Percentiles rank a stretch among this genome's conserved stretches.
Conservation (phyloP, 345 rosid species). For the Geranium brycei region DNA sequence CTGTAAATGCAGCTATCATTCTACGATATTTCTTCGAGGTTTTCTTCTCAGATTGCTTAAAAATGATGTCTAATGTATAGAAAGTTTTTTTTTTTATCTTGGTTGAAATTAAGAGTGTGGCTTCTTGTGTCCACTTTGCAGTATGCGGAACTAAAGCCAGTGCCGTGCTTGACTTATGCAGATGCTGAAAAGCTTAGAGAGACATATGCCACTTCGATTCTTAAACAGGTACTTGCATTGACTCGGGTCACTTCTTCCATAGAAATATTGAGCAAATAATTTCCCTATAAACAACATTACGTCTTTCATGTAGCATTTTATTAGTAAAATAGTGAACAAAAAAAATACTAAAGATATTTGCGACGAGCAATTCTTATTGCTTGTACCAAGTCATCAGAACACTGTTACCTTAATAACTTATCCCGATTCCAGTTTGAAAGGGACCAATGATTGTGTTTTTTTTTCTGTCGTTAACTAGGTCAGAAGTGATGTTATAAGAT, state of each 20-base stretch:
- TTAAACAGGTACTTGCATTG: constrained; percentile 55
- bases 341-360: too few relatives aligned
- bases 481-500: constrained; percentile 76
- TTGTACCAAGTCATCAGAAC: neutral
- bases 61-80: neutral
- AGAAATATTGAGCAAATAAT: neutral
- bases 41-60: neutral
- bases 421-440: neutral
- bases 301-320: too few relatives aligned
- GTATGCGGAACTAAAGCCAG: constrained; percentile 98
- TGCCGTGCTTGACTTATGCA: constrained; percentile 71
- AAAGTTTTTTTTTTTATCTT: neutral
- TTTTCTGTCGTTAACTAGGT: constrained; percentile 36
- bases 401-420: neutral
- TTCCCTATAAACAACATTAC: neutral
- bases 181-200: constrained; percentile 68
- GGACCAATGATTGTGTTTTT: neutral
- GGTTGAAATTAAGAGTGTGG: neutral
- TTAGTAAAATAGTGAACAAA: too few relatives aligned
- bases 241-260: neutral
- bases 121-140: constrained; percentile 15
- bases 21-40: too few relatives aligned
- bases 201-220: constrained; percentile 64
- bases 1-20: too few relatives aligned
- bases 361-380: neutral